Conservation (phyloP, 139 green algal species). For the Tetradesmus lagerheimii region DNA sequence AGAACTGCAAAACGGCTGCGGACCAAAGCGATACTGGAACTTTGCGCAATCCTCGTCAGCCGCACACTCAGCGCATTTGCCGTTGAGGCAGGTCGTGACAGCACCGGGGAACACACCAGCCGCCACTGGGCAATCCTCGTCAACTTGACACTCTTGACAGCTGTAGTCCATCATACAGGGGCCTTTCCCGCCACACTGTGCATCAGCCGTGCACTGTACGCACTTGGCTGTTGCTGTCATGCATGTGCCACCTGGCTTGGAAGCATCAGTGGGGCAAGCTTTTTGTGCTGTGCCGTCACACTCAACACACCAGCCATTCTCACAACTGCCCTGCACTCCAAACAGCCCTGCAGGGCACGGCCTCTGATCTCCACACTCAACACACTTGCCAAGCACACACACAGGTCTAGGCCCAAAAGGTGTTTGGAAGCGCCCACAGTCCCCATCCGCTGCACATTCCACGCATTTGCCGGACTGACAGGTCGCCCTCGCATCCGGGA, state of each 20-base stretch:
- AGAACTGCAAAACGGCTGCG: not conserved
- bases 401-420: not conserved
- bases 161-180: not conserved
- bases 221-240: not conserved
- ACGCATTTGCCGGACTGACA: not conserved
- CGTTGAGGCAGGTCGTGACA: not conserved
- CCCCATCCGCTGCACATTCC: not conserved
- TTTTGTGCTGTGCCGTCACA: not conserved
- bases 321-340: not conserved
- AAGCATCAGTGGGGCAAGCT: not conserved
- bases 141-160: not conserved
- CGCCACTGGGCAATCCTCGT: not conserved
- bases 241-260: not conserved
- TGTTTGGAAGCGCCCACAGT: not conserved
- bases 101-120: not conserved
- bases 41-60: not conserved
- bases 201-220: conserved; percentile 4
- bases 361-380: not conserved
- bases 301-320: not conserved
- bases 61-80: not conserved
- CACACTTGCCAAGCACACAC: not conserved
- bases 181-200: not conserved
- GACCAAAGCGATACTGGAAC: not conserved
- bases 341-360: not conserved
- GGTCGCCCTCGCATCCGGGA: not conserved